Base-by-base conservation (phyloP, 2,329 filamentous ascomycete genomes). In the Fonsecaea monophora region DNA sequence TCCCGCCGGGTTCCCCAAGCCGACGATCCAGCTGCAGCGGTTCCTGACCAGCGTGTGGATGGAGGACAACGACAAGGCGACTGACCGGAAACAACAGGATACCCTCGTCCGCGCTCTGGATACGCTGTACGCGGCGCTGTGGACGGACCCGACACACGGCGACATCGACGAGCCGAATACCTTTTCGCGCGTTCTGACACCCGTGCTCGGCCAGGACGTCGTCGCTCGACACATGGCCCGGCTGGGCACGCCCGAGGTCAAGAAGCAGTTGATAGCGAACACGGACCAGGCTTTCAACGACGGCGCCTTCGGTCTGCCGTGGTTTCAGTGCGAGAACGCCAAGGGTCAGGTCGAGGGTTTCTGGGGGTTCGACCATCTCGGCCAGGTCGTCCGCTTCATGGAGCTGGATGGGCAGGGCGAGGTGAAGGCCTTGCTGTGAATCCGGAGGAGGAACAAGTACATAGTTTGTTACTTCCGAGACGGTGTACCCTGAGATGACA, bases 281-380 rank as follows among this genome's bases (percentile, higher is more conserved):
- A 87, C 85, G 1, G 79, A 86, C 13, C 69, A 74, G 59, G 84
- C 85, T 0, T 78, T 88, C 30, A 75, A 77, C 30, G 79, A 82
- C 30, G 87, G 85, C 1, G 85, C 84, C 0, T 89, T 89, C 78
- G 87, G 87, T 1, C 72, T 89, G 61, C 87, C 87, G 2, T 89
- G 85, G 83, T 85, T 87, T 72, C 77, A 79, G 75, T 86, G 85
- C 61, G 85, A 82, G 57, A 86, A 88, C 74, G 60, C 75, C 6
- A 77, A 84, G 59, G 86, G 86, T 0, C 76, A 84, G 72, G 85
- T 75, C 42, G 85, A 88, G 69, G 76, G 76, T 0, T 88, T 85
- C 71, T 89, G 85, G 84, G 87, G 87, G 0, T 82, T 89, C 13
- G 86, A 89, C 77, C 85, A 87, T 75, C 70, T 89, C 53, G 86